A percentile compares a stretch with the other conserved stretches of the same genome.
phyloP scores from a whole-genome alignment of 345 rosid species.

The Citrus inodora region DNA sequence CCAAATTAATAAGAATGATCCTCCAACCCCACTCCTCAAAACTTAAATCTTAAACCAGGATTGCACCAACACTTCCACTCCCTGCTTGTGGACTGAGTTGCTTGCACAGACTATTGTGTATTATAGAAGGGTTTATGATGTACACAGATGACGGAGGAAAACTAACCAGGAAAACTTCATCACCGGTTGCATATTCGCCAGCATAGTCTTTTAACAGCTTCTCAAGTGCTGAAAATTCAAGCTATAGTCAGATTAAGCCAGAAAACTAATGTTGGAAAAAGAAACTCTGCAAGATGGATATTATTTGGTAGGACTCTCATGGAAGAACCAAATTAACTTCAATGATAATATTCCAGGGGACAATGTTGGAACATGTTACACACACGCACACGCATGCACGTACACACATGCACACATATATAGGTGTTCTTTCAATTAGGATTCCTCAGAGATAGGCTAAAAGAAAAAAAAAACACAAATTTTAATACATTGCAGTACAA shows the following conservation, averaged over 20 bases:
- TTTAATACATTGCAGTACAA: too few species aligned
- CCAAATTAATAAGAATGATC: background rate
- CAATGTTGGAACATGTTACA: too few species aligned
- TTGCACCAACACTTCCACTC: background rate
- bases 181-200: conserved; percentile 79
- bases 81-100: too few species aligned
- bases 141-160: conserved; percentile 11
- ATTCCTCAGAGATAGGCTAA: too few species aligned
- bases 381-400: too few species aligned
- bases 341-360: background rate
- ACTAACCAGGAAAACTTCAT: conserved; percentile 69
- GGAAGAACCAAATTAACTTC: background rate
- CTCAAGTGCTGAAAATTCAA: conserved; percentile 59
- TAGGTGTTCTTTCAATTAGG: too few species aligned
- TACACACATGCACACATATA: too few species aligned
- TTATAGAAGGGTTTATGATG: background rate
- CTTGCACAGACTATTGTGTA: too few species aligned
- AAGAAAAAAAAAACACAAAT: too few species aligned
- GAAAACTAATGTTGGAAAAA: background rate
- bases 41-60: background rate
- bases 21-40: too few species aligned
- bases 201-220: conserved; percentile 52
- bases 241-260: background rate
- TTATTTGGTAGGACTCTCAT: background rate
- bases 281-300: background rate